Base-by-base conservation (phyloP, 495 filamentous ascomycete genomes). In the Lindgomyces ingoldianus region DNA sequence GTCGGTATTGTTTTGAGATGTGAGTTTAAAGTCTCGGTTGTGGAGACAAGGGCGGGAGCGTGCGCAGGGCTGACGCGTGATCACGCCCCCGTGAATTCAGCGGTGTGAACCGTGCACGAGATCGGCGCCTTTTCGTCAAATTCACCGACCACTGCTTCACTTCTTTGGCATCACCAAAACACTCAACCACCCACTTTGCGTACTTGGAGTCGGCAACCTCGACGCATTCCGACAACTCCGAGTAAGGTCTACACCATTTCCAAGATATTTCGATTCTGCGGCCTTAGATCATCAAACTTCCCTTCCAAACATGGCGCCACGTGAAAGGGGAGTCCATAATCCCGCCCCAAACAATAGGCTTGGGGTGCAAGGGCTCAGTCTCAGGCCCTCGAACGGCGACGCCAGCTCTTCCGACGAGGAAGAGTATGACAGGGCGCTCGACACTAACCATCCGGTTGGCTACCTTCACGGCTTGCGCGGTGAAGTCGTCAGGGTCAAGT, bases 391-490 rank as follows among this genome's bases (percentile, higher is more conserved):
- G 33, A 39, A 6, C 33, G 33, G 14, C 6, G 14, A 39, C 33
- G 33, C 6, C 33, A 14, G 93, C 76, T 91, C 92, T 77, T 87
- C 87, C 36, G 73, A 76, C 69, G 75, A 26, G 16, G 26, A 57
- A 29, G 27, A n/a, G n/a, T n/a, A n/a, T n/a, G n/a, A n/a, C n/a
- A n/a, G n/a, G n/a, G n/a, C n/a, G n/a, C n/a, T 21, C 29, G 89
- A 92, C 72, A 87, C 89, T 39, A 91, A 88, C 72, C 94, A 98
- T 72, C 94, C 94, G 0, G 96, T 92, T 0, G 83, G 86, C 52
- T 98, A 97, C 73, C 81, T 98, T 46, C 84, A 86, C 73, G 91
- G 96, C 73, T 96, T 98, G 73, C 94, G 95, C 72, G 91, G 93
- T 24, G 88, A 89, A 29, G 85, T 89, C 18, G 95, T 98, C 55